Evolutionary conservation across 2,329 filamentous ascomycete genomes (phyloP), one percentile per base, ranked within the genome.

Genomic region (Hymenotorrendiella dingleyae): DNA sequence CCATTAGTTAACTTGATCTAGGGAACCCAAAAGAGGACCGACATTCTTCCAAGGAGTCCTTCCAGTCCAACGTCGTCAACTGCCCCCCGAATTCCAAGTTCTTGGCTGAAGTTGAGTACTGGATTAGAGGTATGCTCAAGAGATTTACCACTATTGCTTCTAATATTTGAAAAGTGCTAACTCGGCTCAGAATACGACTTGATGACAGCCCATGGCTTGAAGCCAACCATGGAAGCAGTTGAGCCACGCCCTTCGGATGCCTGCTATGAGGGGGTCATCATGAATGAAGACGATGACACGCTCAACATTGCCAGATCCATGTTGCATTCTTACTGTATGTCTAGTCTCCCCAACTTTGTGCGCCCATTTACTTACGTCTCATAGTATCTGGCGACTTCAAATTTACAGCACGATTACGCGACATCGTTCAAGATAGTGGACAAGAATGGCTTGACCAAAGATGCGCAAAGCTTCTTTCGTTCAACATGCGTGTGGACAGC

Each of bases 251-350:
- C 39, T 5, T 41, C 29, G 39, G 29, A 34, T 28, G 9, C 35
- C 22, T 34, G 26, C 29, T 26, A 26, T 16, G 14, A 3, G 21
- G 21, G 27, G 11, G 26, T 7, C 8, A 12, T 6, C 14, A 34
- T 41, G 10, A 9, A 28, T 9, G n/a, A 30, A 20, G 17, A 30
- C 8, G 32, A 36, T 7, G 14, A n/a, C 11, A 20, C 21, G 6
- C 30, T 36, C 10, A 24, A 36, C 19, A 23, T 42, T 23, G 40
- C 40, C 14, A 22, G 22, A 26, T 19, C 22, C 16, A 43, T 43
- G 40, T 11, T 43, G 12, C 24, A 14, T 22, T 14, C 21, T 12
- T 43, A 43, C 33, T 10, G 40, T 43, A 33, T 22, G 34, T 24
- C 9, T 20, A 19, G 10, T 14, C 12, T n/a, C n/a, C 16, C 10